Evolutionary conservation across 2,329 filamentous ascomycete species (phyloP).

Genomic region (Phialemonium atrogriseum): DNA sequence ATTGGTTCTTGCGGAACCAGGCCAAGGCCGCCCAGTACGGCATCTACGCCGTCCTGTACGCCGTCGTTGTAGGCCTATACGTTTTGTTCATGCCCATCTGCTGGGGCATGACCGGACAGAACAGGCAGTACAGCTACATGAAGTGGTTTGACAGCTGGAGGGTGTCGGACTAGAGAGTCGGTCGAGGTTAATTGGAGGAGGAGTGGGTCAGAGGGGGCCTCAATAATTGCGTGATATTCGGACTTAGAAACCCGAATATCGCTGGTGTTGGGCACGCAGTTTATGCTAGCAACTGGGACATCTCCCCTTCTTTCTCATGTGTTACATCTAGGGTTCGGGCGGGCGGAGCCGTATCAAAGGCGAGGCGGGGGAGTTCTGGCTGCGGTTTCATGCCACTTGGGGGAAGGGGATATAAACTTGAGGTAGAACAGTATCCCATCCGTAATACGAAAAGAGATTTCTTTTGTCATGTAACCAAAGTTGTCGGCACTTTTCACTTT

Average conservation of each 20-base stretch:
- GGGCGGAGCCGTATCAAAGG: slow-evolving; percentile 2
- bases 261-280: no score
- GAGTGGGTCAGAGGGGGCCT: no score
- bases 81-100: slow-evolving; percentile 87
- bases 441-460: no score
- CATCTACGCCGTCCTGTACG: slow-evolving; percentile 69
- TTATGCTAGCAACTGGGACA: not conserved
- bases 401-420: no score
- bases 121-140: slow-evolving; percentile 79
- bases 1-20: slow-evolving; percentile 70
- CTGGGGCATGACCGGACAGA: slow-evolving; percentile 87
- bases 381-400: no score
- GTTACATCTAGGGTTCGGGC: slow-evolving; percentile 5
- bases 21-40: slow-evolving; percentile 54
- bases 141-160: slow-evolving; percentile 90
- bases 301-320: slow-evolving; percentile 4
- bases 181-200: no score
- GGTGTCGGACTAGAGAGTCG: slow-evolving; percentile 60
- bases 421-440: no score
- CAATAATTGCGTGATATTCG: no score
- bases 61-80: slow-evolving; percentile 70
- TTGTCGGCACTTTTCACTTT: no score
- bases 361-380: not conserved
- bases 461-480: no score
- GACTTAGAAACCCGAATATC: no score